Evolutionary conservation across 225 moss, liverwort and hornwort genomes (phyloP), one percentile per base, ranked within the genome.

Genomic region (Sphagnum tenellum): DNA sequence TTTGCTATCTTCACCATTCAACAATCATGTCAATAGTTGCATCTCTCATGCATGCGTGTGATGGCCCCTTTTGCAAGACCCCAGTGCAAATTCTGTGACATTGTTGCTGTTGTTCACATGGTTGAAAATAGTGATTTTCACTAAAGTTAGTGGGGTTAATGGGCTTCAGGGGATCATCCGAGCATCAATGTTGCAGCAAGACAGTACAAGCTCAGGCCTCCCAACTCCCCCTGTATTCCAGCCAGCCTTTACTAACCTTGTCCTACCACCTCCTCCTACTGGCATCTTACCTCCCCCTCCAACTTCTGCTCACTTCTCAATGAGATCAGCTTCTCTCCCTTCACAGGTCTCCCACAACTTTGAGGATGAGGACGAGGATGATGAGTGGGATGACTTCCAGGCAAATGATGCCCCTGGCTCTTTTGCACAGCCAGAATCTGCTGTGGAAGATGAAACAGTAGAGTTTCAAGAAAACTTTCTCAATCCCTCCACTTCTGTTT

Each of bases 331-430:
- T 47, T 55, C 80, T 46, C 69, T 80, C 59, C 71, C 69, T 49
- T 62, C 78, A 48, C 82, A 80, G 72, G 67, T 72, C 66, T 69
- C 85, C n/a, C 78, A 75, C 67, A 72, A 83, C 53, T 77, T 81
- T 56, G 84, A 80, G 57, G 86, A 75, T 47, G 90, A 88, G 54
- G 83, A 81, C 7, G 86, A 75, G 12, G 59, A 60, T 45, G 74
- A 86, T 55, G 89, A 93, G 57, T 90, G 89, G 89, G 93, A 90
- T 78, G 98, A 99, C 57, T 99, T 93, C 64, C 98, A 99, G 81
- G 90, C 85, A 67, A 69, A 87, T 74, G 79, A 79, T 80, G 77
- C 70, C 47, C 46, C 12, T 45, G 56, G 13, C 60, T 10, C 57
- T 70, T 57, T 67, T 66, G 62, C 48, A 71, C 78, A 67, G 73